Evolutionary conservation across 2,329 filamentous ascomycete species (phyloP).

Genomic region (Endoconidiophora polonica): DNA sequence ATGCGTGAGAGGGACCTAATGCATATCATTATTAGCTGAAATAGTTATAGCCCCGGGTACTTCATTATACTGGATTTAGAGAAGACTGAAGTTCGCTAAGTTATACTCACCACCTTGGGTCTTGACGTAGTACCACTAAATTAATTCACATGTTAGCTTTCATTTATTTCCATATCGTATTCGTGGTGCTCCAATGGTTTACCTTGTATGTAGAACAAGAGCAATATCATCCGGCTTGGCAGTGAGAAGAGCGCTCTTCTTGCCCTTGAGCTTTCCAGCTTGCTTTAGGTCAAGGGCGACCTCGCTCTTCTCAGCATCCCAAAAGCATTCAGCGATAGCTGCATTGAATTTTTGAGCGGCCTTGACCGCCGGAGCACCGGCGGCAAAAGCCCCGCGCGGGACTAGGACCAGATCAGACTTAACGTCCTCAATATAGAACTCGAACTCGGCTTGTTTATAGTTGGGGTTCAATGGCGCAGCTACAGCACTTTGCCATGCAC

Average conservation of each 20-base stretch:
- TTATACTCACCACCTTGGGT: constrained; percentile 54
- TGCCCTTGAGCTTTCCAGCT: constrained; percentile 43
- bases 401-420: constrained; percentile 65
- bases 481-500: constrained; percentile 67
- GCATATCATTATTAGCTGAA: constrained; percentile 11
- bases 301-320: constrained; percentile 45
- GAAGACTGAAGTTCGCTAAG: not conserved
- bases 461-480: constrained; percentile 76
- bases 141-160: not conserved
- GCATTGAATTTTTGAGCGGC: constrained; percentile 66
- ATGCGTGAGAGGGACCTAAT: constrained; percentile 60
- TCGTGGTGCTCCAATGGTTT: constrained; percentile 5
- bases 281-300: constrained; percentile 68
- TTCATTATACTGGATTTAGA: not conserved
- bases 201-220: constrained; percentile 63
- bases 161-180: not conserved
- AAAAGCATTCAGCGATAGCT: constrained; percentile 77
- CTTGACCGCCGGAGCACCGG: constrained; percentile 53
- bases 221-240: constrained; percentile 64
- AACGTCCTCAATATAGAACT: constrained; percentile 82
- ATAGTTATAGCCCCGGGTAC: too few relatives aligned
- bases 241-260: constrained; percentile 24
- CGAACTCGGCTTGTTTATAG: constrained; percentile 81
- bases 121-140: constrained; percentile 60
- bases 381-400: constrained; percentile 50